Conservation (phyloP, 768 basidiomycete species). For the Suillus ampliporus region DNA sequence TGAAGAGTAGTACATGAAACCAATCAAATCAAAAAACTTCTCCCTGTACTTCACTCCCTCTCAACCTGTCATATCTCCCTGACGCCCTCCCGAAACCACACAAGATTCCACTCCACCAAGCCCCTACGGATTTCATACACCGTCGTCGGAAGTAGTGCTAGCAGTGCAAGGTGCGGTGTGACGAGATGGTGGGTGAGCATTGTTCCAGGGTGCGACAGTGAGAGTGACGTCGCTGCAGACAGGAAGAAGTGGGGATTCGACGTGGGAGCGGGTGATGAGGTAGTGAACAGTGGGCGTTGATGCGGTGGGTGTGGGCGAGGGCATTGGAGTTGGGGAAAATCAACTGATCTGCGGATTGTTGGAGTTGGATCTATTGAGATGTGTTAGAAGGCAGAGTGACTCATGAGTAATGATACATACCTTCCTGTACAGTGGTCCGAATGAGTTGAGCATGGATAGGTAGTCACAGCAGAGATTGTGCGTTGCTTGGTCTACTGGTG, state of each 20-base stretch:
- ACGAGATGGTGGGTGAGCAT: slow-evolving; percentile 88
- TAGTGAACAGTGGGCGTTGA: background rate
- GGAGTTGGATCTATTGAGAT: background rate
- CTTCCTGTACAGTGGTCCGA: slow-evolving; percentile 71
- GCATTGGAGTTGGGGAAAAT: background rate
- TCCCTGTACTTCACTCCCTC: too few relatives aligned
- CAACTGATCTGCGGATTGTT: background rate
- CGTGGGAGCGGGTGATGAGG: background rate
- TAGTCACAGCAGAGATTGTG: slow-evolving; percentile 93
- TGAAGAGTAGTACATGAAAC: too few relatives aligned
- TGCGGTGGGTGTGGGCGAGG: background rate
- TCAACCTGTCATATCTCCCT: slow-evolving; percentile 71
- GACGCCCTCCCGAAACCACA: slow-evolving; percentile 83
- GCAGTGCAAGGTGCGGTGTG: slow-evolving; percentile 69
- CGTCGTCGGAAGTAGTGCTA: slow-evolving; percentile 74
- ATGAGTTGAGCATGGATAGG: slow-evolving; percentile 83
- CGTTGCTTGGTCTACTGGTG: slow-evolving; percentile 87
- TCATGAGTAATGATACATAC: background rate
- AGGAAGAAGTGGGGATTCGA: slow-evolving; percentile 2
- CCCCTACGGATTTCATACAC: slow-evolving; percentile 77
- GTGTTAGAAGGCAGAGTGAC: background rate
- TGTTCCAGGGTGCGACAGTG: slow-evolving; percentile 62
- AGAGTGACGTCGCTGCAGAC: slow-evolving; percentile 52
- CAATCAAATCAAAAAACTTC: too few relatives aligned
- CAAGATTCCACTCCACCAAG: slow-evolving; percentile 85